A percentile compares a stretch with the other conserved stretches of the same genome.
Conservation (phyloP, 768 basidiomycete species). For the Suillus brevipes region DNA sequence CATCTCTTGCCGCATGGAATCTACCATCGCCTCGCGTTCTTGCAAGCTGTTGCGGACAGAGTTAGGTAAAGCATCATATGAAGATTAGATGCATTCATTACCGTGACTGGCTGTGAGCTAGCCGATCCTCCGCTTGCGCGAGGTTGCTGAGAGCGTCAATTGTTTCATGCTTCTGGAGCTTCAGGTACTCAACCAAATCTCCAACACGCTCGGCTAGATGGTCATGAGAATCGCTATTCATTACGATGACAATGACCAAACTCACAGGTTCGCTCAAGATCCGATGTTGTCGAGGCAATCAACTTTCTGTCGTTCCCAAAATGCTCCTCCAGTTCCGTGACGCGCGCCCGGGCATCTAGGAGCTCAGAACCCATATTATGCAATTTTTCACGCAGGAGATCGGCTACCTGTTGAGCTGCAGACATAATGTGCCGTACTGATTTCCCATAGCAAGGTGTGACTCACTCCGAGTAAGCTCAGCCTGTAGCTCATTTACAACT, state of each 20-base stretch:
- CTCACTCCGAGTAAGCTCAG: conserved; percentile 38
- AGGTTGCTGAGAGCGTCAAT: conserved; percentile 21
- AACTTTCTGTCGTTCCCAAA: conserved; percentile 23
- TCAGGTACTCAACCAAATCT: conserved; percentile 24
- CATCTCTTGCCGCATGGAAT: conserved; percentile 32
- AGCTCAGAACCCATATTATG: conserved; percentile 43
- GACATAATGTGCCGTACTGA: conserved; percentile 11
- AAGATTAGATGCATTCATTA: conserved; percentile 9
- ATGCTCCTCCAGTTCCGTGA: conserved; percentile 38
- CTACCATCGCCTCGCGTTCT: conserved; percentile 26
- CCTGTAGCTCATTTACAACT: conserved; percentile 34
- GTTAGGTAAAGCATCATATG: conserved; percentile 14
- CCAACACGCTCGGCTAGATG: conserved; percentile 22
- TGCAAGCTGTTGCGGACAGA: conserved; percentile 19
- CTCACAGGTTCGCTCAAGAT: conserved; percentile 30
- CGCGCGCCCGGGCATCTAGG: conserved; percentile 40
- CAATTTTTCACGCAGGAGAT: conserved; percentile 48
- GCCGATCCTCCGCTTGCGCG: conserved; percentile 29
- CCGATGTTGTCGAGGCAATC: conserved; percentile 20
- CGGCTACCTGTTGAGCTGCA: conserved; percentile 48
- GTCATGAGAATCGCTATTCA: conserved; percentile 18
- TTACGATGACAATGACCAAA: neutral
- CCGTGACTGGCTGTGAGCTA: conserved; percentile 24
- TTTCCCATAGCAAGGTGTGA: conserved; percentile 1
- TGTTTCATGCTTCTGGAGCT: conserved; percentile 31